phyloP scores from a whole-genome alignment of 176 grass and related monocot species.

The Rhynchospora pubera region DNA sequence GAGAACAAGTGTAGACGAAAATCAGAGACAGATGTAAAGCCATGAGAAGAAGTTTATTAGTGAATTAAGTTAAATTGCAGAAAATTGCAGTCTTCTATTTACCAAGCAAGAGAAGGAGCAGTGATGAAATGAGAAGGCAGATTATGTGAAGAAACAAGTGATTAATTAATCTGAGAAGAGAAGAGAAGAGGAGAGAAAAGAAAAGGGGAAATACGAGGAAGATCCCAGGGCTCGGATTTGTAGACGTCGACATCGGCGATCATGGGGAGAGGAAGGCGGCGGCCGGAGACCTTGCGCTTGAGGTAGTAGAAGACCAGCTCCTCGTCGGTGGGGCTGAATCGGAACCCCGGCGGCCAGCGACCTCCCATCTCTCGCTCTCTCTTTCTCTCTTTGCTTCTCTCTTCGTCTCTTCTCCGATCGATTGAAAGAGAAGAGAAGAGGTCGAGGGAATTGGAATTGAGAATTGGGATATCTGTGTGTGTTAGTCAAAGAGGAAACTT shows the following conservation, averaged over 20 bases:
- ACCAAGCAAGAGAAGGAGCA: no score
- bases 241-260: slow-evolving; percentile 85
- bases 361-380: neutral
- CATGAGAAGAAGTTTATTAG: neutral
- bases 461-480: no score
- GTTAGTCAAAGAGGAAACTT: slow-evolving; percentile 2
- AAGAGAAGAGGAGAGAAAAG: neutral
- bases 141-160: neutral
- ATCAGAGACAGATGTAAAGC: neutral
- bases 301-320: slow-evolving; percentile 95
- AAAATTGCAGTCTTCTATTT: neutral
- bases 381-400: no score
- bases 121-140: no score
- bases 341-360: slow-evolving; percentile 83
- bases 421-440: neutral
- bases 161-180: neutral
- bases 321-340: slow-evolving; percentile 98
- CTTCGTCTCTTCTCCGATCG: neutral
- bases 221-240: slow-evolving; percentile 88
- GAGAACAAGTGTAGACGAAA: neutral
- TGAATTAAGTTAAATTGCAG: neutral
- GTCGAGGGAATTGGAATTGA: neutral
- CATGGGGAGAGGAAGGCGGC: slow-evolving; percentile 39
- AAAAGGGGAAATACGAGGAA: slow-evolving; percentile 44
- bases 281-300: slow-evolving; percentile 70